These are phyloP conservation scores for Hygrophorus russula DNA, from an alignment of 768 basidiomycete genomes.

Conservation along the genomic window DNA sequence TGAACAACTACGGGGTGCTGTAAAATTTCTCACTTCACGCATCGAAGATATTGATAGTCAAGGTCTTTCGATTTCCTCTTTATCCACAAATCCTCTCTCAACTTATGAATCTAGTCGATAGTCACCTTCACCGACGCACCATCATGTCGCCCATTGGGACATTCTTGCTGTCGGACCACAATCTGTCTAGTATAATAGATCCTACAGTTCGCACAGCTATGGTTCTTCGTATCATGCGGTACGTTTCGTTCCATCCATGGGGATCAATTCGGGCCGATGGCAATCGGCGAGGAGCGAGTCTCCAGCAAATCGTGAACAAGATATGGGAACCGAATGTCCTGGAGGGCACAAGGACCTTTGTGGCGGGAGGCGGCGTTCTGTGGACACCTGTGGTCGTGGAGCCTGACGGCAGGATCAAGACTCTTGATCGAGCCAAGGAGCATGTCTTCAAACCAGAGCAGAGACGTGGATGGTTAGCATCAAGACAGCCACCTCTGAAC, in stretches of 20 bases:
- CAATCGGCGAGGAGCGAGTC: slow-evolving; percentile 33
- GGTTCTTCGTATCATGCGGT: slow-evolving; percentile 50
- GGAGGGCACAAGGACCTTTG: slow-evolving; percentile 24
- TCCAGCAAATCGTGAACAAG: slow-evolving; percentile 34
- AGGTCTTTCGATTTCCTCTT: slow-evolving; percentile 22
- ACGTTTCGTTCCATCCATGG: slow-evolving; percentile 68
- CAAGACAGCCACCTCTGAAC: slow-evolving; percentile 39
- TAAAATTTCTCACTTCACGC: slow-evolving; percentile 22
- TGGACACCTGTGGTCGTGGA: slow-evolving; percentile 45
- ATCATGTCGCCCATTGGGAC: slow-evolving; percentile 39
- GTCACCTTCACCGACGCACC: slow-evolving; percentile 22
- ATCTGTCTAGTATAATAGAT: slow-evolving; percentile 23
- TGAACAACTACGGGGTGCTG: slow-evolving; percentile 27
- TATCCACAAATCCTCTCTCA: background rate
- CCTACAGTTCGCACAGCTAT: slow-evolving; percentile 27
- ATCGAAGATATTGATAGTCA: slow-evolving; percentile 30
- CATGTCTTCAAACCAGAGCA: slow-evolving; percentile 7
- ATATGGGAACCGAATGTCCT: slow-evolving; percentile 33
- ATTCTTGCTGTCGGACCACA: slow-evolving; percentile 29
- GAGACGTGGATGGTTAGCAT: slow-evolving; percentile 47
- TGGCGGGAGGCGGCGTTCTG: slow-evolving; percentile 49
- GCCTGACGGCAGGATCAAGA: slow-evolving; percentile 12
- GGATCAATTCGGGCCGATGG: slow-evolving; percentile 56
- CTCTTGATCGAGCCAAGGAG: slow-evolving; percentile 8
- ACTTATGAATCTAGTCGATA: slow-evolving; percentile 27